phyloP scores from a whole-genome alignment of 805 yeast species.

The Saccharomycopsis guyanensis region DNA sequence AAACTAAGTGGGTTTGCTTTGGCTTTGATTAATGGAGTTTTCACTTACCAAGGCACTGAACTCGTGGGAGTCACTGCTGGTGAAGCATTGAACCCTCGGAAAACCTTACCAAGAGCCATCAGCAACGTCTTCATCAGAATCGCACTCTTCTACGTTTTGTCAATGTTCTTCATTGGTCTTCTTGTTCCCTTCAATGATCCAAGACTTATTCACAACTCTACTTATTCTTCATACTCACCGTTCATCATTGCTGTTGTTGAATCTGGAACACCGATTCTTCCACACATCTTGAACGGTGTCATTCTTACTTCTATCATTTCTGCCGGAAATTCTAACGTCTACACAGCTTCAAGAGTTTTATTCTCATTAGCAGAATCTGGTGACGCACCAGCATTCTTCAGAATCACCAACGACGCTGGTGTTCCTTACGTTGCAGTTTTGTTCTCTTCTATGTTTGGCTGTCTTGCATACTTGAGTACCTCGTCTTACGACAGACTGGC shows the following conservation, averaged over 20 bases:
- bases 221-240: constrained; percentile 54
- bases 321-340: constrained; percentile 74
- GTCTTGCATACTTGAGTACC: constrained; percentile 48
- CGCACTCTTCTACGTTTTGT: constrained; percentile 53
- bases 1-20: constrained; percentile 60
- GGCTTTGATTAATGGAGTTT: constrained; percentile 66
- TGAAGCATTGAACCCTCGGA: constrained; percentile 62
- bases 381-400: constrained; percentile 49
- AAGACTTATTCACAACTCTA: constrained; percentile 30
- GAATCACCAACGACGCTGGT: constrained; percentile 43
- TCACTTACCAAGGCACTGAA: constrained; percentile 74
- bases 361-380: constrained; percentile 56
- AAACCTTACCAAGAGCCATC: constrained; percentile 64
- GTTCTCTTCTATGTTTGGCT: constrained; percentile 48
- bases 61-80: constrained; percentile 61
- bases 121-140: constrained; percentile 63
- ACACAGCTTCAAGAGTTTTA: constrained; percentile 62
- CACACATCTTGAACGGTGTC: constrained; percentile 67
- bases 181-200: constrained; percentile 65
- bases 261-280: constrained; percentile 58
- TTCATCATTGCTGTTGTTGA: constrained; percentile 64
- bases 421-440: constrained; percentile 53
- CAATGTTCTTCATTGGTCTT: constrained; percentile 62
- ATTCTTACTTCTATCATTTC: constrained; percentile 59
- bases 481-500: constrained; percentile 45